Base-by-base conservation (phyloP, 345 rosid species). In the Pelargonium nanum region DNA sequence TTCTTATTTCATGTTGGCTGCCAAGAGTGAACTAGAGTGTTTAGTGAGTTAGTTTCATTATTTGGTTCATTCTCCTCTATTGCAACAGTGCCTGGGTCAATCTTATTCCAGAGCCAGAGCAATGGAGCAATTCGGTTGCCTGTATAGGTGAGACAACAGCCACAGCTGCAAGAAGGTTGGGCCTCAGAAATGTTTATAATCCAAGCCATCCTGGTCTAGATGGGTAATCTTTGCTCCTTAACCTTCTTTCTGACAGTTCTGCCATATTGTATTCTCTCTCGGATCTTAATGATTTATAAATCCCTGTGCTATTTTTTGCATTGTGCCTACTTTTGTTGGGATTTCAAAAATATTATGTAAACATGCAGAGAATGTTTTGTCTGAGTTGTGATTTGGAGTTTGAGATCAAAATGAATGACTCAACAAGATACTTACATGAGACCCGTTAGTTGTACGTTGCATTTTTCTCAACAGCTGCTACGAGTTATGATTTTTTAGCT, bases 61-160 rank as follows among this genome's bases (percentile, higher is more conserved):
- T 57, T 56, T 53, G 50, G 53, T 59, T 57, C 52, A 25, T 57
- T 45, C 63, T 44, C 40, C 53, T 64, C 50, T 56, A 26, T 61
- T 78, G 69, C 66, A 13, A 57, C 85, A 89, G 97, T 57, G 85
- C 96, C 63, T 89, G 97, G 99, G 65, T 80, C 68, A 69, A 73
- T 75, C 76, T 93, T 59, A 78, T 84, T 72, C 65, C 78, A 54
- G 84, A 87, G 61, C 63, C 56, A 25, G 76, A 79, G 67, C 64
- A 67, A 13, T 85, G 93, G 85, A 68, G 66, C 70, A 83, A 82
- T 70, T 81, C 80, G 24, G 76, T 87, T 60, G 99, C 88, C 48
- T 93, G 97, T 65, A 89, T 93, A 25, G 99, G 99, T 51, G 97
- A 93, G 80, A 93, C 96, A 58, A 93, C 97, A 66, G 99, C 94